phyloP scores from a whole-genome alignment of 2,329 filamentous ascomycete species.

The Diplodia mutila region DNA sequence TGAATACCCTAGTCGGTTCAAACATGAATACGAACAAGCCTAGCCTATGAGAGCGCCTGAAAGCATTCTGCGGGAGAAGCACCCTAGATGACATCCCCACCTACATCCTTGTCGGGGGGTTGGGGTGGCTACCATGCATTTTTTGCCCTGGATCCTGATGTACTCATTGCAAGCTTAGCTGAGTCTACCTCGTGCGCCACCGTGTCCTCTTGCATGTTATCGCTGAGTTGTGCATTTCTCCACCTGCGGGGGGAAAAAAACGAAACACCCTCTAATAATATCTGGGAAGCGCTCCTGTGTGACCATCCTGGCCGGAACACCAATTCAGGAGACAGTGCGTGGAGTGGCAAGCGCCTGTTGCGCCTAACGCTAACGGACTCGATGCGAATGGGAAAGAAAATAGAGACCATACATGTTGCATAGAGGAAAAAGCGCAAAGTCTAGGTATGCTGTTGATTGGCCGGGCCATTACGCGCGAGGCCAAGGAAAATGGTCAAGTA shows the following conservation, averaged over 20 bases:
- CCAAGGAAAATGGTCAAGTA: background rate
- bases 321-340: background rate
- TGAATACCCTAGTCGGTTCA: background rate
- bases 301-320: background rate
- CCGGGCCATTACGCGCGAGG: background rate
- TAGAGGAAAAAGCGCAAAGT: background rate
- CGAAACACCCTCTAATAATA: background rate
- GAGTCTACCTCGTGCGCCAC: background rate
- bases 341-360: background rate
- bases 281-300: background rate
- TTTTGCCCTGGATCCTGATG: background rate
- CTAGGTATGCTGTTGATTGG: slow-evolving; percentile 11
- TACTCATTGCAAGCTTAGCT: background rate
- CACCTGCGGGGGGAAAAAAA: background rate
- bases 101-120: background rate
- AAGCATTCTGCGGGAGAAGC: background rate
- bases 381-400: background rate
- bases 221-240: background rate
- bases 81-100: background rate
- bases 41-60: background rate
- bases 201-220: background rate
- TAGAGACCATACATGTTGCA: background rate
- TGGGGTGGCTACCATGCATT: background rate
- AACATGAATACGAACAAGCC: background rate
- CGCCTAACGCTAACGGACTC: background rate